Base-by-base conservation (phyloP, 768 basidiomycete genomes). In the Boletellus ananas region DNA sequence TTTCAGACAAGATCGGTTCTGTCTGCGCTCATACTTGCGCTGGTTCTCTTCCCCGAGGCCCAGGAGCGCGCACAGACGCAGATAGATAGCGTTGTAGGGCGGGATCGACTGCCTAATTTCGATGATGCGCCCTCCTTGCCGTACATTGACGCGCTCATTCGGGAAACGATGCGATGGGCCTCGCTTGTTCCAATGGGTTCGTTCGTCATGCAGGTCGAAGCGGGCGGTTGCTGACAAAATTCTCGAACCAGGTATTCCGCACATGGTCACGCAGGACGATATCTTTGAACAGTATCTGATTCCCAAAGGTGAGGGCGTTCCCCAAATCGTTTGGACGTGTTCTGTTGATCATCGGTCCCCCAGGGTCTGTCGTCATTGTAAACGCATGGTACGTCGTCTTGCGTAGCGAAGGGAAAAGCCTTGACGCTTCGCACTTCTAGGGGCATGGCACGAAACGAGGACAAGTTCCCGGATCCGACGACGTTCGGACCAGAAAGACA, bases 241-340 rank as follows among this genome's bases (percentile, higher is more conserved):
- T 11, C 6, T 34, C 12, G 27, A 11, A 31, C 21, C 35, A 63
- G 69, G 55, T 16, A 33, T 70, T 17, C 64, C 70, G 11, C 71
- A 68, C 42, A 45, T 45, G 34, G 41, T 61, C 2, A 72, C 70
- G 0, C 58, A 66, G 35, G 73, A 75, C 46, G 74, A 77, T 36
- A 40, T 68, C 12, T 77, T 75, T 45, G 62, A 70, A 35, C 71
- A 72, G 12, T 75, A 74, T 35, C 60, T 75, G 3, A 84, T 84
- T 48, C 81, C 81, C 6, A 72, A 73, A 49, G 81, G 80, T 54
- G n/a, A 13, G 54, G 5, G n/a, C 14, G 16, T 43, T 14, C 10
- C 31, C n/a, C 18, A 25, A 21, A 9, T 8, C 34, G 17, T 31
- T 11, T 29, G 2, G 16, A 21, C 2, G 18, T n/a, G 6, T 17